A percentile compares a stretch with the other conserved stretches of the same genome.
Evolutionary conservation across 2,329 filamentous ascomycete species (phyloP).

Genomic region (Fusarium goolgardi): DNA sequence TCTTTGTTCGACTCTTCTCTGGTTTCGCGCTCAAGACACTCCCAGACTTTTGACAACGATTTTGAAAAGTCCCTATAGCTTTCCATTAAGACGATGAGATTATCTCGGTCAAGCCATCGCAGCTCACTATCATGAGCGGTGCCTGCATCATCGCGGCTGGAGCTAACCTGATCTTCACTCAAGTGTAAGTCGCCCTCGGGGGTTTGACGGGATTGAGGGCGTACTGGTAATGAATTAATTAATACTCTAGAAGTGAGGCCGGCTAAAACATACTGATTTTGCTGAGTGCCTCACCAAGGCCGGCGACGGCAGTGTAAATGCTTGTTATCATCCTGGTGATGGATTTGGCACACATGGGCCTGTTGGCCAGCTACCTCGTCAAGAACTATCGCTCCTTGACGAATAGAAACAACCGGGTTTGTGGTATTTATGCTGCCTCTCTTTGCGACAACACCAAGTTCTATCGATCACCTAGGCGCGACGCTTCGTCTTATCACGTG

Average conservation of each 20-base stretch:
- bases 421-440: conserved; percentile 30
- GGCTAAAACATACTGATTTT: conserved; percentile 41
- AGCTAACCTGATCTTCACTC: conserved; percentile 32
- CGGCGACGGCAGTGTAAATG: conserved; percentile 44
- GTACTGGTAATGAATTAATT: conserved; percentile 36
- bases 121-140: conserved; percentile 12
- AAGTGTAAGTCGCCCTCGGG: conserved; percentile 44
- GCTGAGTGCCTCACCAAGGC: conserved; percentile 44
- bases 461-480: conserved; percentile 47
- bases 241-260: background rate
- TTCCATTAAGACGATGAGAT: conserved; percentile 40
- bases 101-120: conserved; percentile 46
- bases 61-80: conserved; percentile 42
- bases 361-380: conserved; percentile 19
- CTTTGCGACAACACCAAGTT: conserved; percentile 45
- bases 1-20: conserved; percentile 45
- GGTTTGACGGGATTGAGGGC: conserved; percentile 42
- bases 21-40: conserved; percentile 27
- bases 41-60: conserved; percentile 39
- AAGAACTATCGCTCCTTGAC: conserved; percentile 29
- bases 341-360: conserved; percentile 39
- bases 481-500: conserved; percentile 43
- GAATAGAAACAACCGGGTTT: conserved; percentile 33
- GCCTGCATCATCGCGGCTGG: conserved; percentile 18
- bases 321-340: conserved; percentile 49